Percentiles rank a stretch among this genome's conserved stretches.
phyloP scores from a whole-genome alignment of 1,284 basidiomycete species.

The Polyporus tsugae region DNA sequence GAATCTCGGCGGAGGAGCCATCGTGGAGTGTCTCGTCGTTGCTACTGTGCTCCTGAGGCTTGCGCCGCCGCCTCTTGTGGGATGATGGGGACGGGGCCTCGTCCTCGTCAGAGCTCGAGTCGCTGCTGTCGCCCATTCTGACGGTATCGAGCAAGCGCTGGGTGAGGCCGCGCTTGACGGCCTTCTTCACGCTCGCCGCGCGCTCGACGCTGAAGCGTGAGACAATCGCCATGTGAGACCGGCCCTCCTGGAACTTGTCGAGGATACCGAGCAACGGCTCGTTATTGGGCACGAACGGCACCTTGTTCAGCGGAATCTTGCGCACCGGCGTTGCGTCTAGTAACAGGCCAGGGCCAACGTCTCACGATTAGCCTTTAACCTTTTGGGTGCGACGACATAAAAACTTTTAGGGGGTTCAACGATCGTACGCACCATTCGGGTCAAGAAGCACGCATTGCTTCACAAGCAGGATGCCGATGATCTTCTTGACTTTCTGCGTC shows the following conservation, averaged over 20 bases:
- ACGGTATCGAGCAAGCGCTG: constrained; percentile 72
- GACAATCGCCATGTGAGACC: constrained; percentile 93
- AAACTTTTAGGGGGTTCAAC: background rate
- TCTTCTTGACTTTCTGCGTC: constrained; percentile 71
- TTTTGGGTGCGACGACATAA: constrained; percentile 4
- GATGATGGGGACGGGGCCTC: constrained; percentile 33
- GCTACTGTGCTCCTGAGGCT: constrained; percentile 40
- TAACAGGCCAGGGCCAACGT: background rate
- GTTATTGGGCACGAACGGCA: constrained; percentile 87
- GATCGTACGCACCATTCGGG: constrained; percentile 68
- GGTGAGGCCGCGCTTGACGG: constrained; percentile 75
- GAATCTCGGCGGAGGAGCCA: constrained; percentile 39
- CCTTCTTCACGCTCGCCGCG: constrained; percentile 72
- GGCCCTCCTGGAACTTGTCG: constrained; percentile 91
- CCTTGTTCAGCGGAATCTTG: constrained; percentile 83
- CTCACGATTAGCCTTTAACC: constrained; percentile 17
- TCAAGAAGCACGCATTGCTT: constrained; percentile 90
- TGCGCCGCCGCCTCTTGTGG: constrained; percentile 33
- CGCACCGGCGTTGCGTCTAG: constrained; percentile 81
- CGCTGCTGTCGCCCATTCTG: constrained; percentile 65
- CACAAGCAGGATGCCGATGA: constrained; percentile 83
- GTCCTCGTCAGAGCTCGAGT: constrained; percentile 50
- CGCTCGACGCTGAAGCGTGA: constrained; percentile 59
- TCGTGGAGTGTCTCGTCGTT: constrained; percentile 46
- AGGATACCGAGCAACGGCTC: constrained; percentile 88